Conservation (phyloP, 257 asterid species). For the Nicotiana sylvestris region DNA sequence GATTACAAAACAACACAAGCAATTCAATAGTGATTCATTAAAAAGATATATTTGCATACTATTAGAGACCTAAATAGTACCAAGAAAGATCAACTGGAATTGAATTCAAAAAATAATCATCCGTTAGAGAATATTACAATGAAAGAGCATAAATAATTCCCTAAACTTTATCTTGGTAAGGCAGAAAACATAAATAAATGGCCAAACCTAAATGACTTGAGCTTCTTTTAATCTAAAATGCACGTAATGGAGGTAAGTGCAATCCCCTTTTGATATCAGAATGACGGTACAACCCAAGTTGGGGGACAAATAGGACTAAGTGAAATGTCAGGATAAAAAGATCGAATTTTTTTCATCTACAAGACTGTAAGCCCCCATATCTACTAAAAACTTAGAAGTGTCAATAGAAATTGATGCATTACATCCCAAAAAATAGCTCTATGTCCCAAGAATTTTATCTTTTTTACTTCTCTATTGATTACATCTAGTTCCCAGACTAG, state of each 20-base stretch:
- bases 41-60: too few species aligned
- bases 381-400: background rate
- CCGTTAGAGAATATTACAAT: too few species aligned
- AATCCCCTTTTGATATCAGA: background rate
- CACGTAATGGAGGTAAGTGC: background rate
- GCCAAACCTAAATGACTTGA: background rate
- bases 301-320: fast-evolving
- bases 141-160: too few species aligned
- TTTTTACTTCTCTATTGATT: background rate
- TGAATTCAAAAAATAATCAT: too few species aligned
- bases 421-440: background rate
- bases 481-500: background rate
- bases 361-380: background rate
- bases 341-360: background rate
- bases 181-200: too few species aligned
- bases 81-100: too few species aligned
- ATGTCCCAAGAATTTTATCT: background rate
- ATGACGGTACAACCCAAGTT: background rate
- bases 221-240: background rate
- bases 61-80: too few species aligned
- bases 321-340: background rate
- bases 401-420: background rate
- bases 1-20: too few species aligned
- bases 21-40: too few species aligned
- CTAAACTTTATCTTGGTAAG: too few species aligned